Evolutionary conservation across 495 filamentous ascomycete species (phyloP).

Genomic region (Xylaria longipes): DNA sequence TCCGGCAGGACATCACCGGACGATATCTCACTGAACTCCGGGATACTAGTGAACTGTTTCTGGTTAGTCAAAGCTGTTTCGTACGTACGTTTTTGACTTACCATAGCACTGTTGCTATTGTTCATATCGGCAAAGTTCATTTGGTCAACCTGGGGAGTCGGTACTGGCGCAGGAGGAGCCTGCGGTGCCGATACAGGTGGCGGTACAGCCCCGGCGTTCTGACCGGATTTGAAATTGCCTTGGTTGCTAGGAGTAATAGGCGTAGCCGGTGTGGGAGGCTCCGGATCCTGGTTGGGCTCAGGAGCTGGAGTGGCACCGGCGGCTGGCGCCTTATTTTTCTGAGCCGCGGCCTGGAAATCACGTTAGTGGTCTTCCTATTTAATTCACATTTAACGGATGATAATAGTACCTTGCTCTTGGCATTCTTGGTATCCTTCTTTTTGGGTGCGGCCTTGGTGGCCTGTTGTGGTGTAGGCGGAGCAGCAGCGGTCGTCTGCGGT

Average conservation of each 20-base stretch:
- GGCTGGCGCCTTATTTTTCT: slow-evolving; percentile 77
- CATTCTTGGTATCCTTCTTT: slow-evolving; percentile 79
- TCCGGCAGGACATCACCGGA: slow-evolving; percentile 76
- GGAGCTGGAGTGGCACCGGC: slow-evolving; percentile 77
- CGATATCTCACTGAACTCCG: slow-evolving; percentile 69
- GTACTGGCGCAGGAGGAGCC: slow-evolving; percentile 54
- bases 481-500: slow-evolving; percentile 74
- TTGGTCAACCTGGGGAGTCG: slow-evolving; percentile 55
- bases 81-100: slow-evolving; percentile 32
- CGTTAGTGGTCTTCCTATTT: slow-evolving; percentile 46
- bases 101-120: slow-evolving; percentile 37
- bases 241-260: slow-evolving; percentile 85
- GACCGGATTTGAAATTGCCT: slow-evolving; percentile 66
- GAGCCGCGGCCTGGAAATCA: slow-evolving; percentile 58
- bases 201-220: slow-evolving; percentile 55
- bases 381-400: slow-evolving; percentile 20
- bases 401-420: slow-evolving; percentile 75
- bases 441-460: slow-evolving; percentile 80
- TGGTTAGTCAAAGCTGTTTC: slow-evolving; percentile 2
- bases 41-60: slow-evolving; percentile 36
- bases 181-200: slow-evolving; percentile 48
- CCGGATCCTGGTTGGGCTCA: slow-evolving; percentile 71
- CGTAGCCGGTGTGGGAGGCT: slow-evolving; percentile 80
- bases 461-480: slow-evolving; percentile 87
- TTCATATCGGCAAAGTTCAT: slow-evolving; percentile 45